A percentile compares a stretch with the other conserved stretches of the same genome.
phyloP scores from a whole-genome alignment of 2,329 filamentous ascomycete species.

The Neophaeococcomyces mojaviensis region DNA sequence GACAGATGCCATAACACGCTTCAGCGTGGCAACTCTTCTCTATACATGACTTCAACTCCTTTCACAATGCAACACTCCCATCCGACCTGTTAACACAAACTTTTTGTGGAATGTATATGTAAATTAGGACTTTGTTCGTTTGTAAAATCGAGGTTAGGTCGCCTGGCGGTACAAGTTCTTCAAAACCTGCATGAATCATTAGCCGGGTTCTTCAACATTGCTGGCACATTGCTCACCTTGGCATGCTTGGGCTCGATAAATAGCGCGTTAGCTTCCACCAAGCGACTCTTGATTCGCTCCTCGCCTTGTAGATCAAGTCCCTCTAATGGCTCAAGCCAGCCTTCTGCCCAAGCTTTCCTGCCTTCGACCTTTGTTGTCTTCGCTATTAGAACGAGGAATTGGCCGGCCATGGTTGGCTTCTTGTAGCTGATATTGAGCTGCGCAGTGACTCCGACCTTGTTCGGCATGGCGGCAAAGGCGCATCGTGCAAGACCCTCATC shows the following conservation, averaged over 20 bases:
- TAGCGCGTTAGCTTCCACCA: constrained; percentile 77
- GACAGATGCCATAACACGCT: no score
- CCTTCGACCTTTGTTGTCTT: constrained; percentile 81
- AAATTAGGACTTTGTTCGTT: neutral
- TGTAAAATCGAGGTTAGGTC: neutral
- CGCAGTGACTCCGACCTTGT: constrained; percentile 79
- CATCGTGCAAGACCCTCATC: constrained; percentile 85
- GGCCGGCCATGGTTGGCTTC: constrained; percentile 66
- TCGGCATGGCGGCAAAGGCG: constrained; percentile 80
- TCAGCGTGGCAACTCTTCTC: no score
- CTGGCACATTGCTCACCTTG: constrained; percentile 42
- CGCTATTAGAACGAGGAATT: constrained; percentile 70
- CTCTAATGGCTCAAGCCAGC: constrained; percentile 71
- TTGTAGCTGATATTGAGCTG: constrained; percentile 77
- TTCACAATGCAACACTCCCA: no score
- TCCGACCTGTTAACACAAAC: no score
- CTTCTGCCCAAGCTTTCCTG: constrained; percentile 89
- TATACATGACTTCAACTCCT: no score
- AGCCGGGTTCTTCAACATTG: neutral
- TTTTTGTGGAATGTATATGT: neutral
- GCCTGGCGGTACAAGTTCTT: constrained; percentile 19
- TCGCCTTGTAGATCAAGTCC: constrained; percentile 54
- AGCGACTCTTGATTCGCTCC: constrained; percentile 32
- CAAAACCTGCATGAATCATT: constrained; percentile 14
- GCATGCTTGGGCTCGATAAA: constrained; percentile 86